Conservation (phyloP, 208 protist genomes). For the Trypanosoma mega region DNA sequence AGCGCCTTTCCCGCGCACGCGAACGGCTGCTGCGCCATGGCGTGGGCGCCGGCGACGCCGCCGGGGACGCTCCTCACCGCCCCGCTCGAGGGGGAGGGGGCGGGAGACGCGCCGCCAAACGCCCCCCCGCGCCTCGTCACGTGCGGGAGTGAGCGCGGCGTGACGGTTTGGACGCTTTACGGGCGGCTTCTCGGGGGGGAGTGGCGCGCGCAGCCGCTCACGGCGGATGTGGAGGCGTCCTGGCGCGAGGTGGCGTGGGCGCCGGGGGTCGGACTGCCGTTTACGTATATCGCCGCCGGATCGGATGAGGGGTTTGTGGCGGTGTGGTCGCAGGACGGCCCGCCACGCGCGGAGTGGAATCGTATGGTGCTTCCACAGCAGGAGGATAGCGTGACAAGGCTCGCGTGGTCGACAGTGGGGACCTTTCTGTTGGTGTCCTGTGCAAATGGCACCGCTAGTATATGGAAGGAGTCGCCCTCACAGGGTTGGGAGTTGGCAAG, state of each 20-base stretch:
- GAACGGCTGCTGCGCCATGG: slow-evolving; percentile 46
- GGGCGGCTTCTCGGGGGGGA: slow-evolving; percentile 19
- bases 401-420: slow-evolving; percentile 84
- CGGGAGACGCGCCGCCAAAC: slow-evolving; percentile 31
- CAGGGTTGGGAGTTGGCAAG: slow-evolving; percentile 66
- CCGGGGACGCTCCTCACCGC: slow-evolving; percentile 65
- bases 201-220: slow-evolving; percentile 49
- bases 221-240: slow-evolving; percentile 31
- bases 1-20: slow-evolving; percentile 50
- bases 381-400: slow-evolving; percentile 57
- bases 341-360: slow-evolving; percentile 43
- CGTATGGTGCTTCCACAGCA: slow-evolving; percentile 36
- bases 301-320: slow-evolving; percentile 71
- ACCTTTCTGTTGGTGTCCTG: slow-evolving; percentile 80
- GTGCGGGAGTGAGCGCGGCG: slow-evolving; percentile 46
- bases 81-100: slow-evolving; percentile 47
- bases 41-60: slow-evolving; percentile 71
- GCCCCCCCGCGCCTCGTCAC: slow-evolving; percentile 77
- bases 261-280: slow-evolving; percentile 72
- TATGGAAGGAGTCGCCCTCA: slow-evolving; percentile 69
- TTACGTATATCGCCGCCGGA: slow-evolving; percentile 81
- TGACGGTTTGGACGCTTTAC: slow-evolving; percentile 69
- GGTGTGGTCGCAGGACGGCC: slow-evolving; percentile 79
- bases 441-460: slow-evolving; percentile 64
- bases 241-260: slow-evolving; percentile 82